Conservation (phyloP, 2,329 filamentous ascomycete genomes). For the Chaetomiaceae sp. region DNA sequence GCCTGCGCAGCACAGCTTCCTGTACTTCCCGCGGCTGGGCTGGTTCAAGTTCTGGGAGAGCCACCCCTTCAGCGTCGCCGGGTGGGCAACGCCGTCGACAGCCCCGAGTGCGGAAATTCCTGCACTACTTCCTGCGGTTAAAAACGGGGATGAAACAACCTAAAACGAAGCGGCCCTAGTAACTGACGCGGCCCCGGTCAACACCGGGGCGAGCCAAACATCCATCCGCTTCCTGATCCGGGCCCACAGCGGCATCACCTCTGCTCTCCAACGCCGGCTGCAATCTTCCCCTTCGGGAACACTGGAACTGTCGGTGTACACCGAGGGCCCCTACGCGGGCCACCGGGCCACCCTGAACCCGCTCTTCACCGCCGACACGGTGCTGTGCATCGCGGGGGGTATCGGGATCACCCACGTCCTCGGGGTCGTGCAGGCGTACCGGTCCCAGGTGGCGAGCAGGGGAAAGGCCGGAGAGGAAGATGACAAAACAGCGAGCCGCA, state of each 20-base stretch:
- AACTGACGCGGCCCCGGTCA: background rate
- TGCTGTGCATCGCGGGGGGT: background rate
- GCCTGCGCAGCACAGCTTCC: background rate
- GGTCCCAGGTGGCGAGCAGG: background rate
- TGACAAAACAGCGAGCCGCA: background rate
- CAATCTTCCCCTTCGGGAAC: background rate
- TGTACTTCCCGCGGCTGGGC: background rate
- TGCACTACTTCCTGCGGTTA: no score
- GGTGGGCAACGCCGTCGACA: background rate
- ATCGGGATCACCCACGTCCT: conserved; percentile 1
- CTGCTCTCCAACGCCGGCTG: background rate
- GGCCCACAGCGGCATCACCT: background rate
- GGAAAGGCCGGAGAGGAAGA: no score
- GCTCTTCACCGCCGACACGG: background rate
- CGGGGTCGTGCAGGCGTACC: background rate
- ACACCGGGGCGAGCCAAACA: background rate
- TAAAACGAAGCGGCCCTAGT: background rate
- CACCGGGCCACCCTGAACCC: background rate
- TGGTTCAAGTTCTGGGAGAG: background rate
- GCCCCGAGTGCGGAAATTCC: no score
- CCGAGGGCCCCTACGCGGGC: background rate
- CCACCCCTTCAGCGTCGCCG: conserved; percentile 1
- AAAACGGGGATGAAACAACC: background rate
- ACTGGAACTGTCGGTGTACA: background rate
- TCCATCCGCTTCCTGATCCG: no score